Evolutionary conservation across 768 basidiomycete species (phyloP), one percentile per base, ranked within the genome.

Genomic region (Daedalea quercina): DNA sequence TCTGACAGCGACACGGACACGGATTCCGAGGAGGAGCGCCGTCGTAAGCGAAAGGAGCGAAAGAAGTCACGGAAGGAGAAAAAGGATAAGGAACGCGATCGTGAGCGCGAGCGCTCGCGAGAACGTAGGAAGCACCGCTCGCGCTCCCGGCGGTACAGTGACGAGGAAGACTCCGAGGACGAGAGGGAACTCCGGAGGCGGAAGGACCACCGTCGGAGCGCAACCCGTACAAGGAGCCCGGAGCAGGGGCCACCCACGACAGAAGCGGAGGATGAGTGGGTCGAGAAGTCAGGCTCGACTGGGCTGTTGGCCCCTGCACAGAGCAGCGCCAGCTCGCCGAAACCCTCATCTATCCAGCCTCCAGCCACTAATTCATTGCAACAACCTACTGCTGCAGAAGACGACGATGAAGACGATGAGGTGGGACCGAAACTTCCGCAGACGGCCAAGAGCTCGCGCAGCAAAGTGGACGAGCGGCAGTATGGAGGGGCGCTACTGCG

Each of bases 401-500:
- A 63, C 26, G 75, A 73, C 11, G 87, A 84, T 45, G 82, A 85
- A 50, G 81, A 82, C 3, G 88, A 86, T 11, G 28, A 31, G 28
- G 11, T 31, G 28, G 28, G 94, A 0, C 94, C 94, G 3, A 73
- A 84, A 58, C 87, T 92, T n/a, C 62, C 80, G 0, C 34, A 61
- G 33, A 77, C 73, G 54, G 60, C 66, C 23, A 71, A 57, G 25
- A 55, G 71, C 4, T 73, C 72, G 53, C 82, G 50, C 24, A 65
- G 78, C 60, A 80, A 74, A 63, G 63, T 85, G 44, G 88, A 90
- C 71, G 90, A 90, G 62, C 82, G 93, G 22, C 80, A 87, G 43
- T 99, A 93, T 65, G 92, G 93, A 56, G 82, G 94, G 54, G 87
- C 90, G 25, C 76, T 99, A 47, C 79, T 94, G 11, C 89, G 89